phyloP scores from a whole-genome alignment of 129 eudicot genomes.

The Helianthus tuberosus region DNA sequence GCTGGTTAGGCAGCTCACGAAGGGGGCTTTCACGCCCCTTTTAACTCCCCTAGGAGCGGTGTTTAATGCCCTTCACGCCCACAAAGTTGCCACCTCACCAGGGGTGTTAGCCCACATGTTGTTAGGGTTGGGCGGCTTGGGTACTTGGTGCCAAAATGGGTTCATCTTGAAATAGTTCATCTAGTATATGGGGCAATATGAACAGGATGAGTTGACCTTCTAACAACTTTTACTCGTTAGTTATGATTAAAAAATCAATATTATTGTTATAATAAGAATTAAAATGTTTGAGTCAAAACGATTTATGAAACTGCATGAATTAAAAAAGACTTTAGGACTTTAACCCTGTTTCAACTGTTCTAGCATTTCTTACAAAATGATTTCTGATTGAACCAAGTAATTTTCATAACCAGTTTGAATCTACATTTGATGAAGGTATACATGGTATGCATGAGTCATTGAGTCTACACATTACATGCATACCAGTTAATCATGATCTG shows the following conservation, averaged over 20 bases:
- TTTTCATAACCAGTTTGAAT: not conserved
- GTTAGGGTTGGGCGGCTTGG: not conserved
- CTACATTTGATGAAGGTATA: not conserved
- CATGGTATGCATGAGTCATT: conserved; percentile 14
- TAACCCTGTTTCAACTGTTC: not conserved
- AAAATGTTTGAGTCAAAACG: not conserved
- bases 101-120: not conserved
- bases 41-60: no score
- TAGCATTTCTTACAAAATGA: not conserved
- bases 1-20: no score
- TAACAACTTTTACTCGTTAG: not conserved
- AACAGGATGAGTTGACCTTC: not conserved
- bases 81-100: no score
- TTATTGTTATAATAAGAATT: not conserved
- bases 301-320: not conserved
- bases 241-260: not conserved
- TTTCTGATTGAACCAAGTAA: not conserved
- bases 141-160: not conserved
- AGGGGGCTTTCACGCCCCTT: no score
- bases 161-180: not conserved
- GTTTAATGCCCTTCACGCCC: no score
- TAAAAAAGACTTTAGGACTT: not conserved
- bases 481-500: not conserved
- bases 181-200: not conserved
- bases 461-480: not conserved